Evolutionary conservation across 2,329 filamentous ascomycete genomes (phyloP).

Genomic region (Gnomoniopsis smithogilvyi): DNA sequence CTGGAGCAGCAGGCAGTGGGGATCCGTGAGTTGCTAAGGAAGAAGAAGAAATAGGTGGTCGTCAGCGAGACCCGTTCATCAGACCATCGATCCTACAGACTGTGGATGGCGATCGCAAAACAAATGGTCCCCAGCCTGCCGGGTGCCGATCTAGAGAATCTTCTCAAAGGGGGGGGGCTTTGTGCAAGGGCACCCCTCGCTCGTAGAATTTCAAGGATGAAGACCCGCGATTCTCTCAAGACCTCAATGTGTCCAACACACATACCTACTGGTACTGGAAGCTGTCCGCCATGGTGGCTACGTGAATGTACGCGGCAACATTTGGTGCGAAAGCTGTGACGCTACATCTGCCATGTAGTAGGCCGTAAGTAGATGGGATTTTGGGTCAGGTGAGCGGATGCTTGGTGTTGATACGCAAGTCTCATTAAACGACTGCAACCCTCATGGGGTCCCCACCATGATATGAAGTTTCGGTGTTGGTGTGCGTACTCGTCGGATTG

Average conservation of each 20-base stretch:
- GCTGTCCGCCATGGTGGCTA: too few species aligned
- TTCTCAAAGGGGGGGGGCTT: not conserved
- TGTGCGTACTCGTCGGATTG: not conserved
- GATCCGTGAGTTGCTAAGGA: too few species aligned
- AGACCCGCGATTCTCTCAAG: too few species aligned
- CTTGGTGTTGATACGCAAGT: not conserved
- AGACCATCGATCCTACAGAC: not conserved
- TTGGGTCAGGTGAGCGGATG: not conserved
- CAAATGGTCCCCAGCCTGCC: constrained; percentile 7
- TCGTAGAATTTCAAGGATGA: not conserved
- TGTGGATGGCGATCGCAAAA: not conserved
- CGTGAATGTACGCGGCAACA: too few species aligned
- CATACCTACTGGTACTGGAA: too few species aligned
- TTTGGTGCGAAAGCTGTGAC: too few species aligned
- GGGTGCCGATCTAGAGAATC: constrained; percentile 8
- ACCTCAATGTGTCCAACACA: too few species aligned
- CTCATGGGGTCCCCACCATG: not conserved
- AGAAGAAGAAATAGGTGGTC: not conserved
- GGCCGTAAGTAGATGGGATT: too few species aligned
- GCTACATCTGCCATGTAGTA: too few species aligned
- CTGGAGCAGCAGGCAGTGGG: not conserved
- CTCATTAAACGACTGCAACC: constrained; percentile 1
- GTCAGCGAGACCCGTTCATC: not conserved
- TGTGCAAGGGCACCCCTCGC: constrained; percentile 1
- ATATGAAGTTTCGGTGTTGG: not conserved